Conservation (phyloP, 2,329 filamentous ascomycete species). For the Calonectria pauciramosa region DNA sequence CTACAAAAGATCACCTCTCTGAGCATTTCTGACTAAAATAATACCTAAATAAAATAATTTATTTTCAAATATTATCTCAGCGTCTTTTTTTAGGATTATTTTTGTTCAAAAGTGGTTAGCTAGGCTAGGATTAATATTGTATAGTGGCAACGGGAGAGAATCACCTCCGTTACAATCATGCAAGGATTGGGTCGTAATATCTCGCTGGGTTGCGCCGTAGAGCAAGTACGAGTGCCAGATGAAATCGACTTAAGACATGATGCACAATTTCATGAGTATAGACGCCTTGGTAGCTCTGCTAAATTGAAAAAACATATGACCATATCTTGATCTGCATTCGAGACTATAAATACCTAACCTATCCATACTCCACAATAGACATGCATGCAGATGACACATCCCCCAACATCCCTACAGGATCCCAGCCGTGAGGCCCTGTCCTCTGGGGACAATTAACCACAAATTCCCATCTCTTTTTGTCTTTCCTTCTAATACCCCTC, state of each 20-base stretch:
- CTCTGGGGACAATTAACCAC: constrained; percentile 40
- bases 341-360: constrained; percentile 42
- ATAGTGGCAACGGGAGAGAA: no score
- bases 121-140: no score
- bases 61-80: no score
- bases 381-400: constrained; percentile 46
- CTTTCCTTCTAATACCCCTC: constrained; percentile 15
- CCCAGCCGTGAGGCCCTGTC: constrained; percentile 40
- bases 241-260: background rate
- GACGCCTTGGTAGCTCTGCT: no score
- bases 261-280: background rate
- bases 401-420: constrained; percentile 34
- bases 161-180: no score
- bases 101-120: no score
- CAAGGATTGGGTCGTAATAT: no score
- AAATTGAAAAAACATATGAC: constrained; percentile 26
- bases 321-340: constrained; percentile 44
- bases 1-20: no score
- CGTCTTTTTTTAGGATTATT: no score
- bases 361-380: constrained; percentile 46
- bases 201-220: background rate
- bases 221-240: background rate
- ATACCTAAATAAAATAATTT: no score
- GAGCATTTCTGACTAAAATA: no score
- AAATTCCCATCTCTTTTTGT: constrained; percentile 27